Percentiles rank a stretch among this genome's conserved stretches.
Evolutionary conservation across 768 basidiomycete genomes (phyloP).

Genomic region (Lactarius hatsudake): DNA sequence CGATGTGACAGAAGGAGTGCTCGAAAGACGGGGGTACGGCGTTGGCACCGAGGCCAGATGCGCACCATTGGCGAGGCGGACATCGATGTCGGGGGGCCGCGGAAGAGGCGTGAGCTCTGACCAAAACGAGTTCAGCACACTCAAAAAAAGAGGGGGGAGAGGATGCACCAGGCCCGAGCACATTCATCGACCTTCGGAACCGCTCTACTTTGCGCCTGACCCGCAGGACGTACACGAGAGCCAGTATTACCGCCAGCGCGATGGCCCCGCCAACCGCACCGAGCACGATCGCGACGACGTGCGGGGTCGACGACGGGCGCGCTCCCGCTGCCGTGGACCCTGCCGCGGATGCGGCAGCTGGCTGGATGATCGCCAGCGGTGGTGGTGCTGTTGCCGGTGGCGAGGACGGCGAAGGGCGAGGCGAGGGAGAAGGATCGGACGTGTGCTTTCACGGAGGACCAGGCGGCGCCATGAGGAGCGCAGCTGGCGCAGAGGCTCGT

Average conservation of each 20-base stretch:
- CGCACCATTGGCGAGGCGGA: not conserved
- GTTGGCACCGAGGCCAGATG: not conserved
- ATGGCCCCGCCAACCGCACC: not conserved
- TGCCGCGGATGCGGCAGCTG: not conserved
- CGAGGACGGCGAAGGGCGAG: not conserved
- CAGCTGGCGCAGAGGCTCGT: not conserved
- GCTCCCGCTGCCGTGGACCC: too few species aligned
- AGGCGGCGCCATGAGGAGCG: not conserved
- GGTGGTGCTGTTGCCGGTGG: not conserved
- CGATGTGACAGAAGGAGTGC: not conserved
- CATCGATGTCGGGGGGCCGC: not conserved
- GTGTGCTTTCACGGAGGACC: not conserved
- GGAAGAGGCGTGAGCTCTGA: conserved; percentile 9
- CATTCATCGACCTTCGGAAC: conserved; percentile 5
- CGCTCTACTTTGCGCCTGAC: conserved; percentile 15
- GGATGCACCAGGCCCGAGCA: conserved; percentile 20
- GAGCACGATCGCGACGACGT: not conserved
- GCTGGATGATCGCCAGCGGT: not conserved
- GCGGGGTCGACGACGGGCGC: not conserved
- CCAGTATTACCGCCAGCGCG: not conserved
- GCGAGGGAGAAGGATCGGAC: not conserved
- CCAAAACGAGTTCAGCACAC: not conserved
- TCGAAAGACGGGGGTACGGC: not conserved
- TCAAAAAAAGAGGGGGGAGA: not conserved
- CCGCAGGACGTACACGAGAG: conserved; percentile 8